phyloP scores from a whole-genome alignment of 495 filamentous ascomycete genomes.

The Cairneyella variabilis region DNA sequence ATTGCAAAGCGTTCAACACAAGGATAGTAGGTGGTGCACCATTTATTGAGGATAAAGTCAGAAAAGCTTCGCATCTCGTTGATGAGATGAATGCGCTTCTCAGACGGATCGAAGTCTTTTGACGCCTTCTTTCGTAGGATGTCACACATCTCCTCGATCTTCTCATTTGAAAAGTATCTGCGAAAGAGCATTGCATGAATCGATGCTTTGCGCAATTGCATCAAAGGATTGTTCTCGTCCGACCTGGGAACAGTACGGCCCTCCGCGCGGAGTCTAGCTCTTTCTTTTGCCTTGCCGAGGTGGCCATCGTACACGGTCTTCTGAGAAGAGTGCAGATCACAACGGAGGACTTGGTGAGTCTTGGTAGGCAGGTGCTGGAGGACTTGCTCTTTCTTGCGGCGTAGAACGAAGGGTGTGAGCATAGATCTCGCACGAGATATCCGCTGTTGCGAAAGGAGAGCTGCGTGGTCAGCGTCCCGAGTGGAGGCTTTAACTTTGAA shows the following conservation, averaged over 20 bases:
- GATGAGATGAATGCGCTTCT: conserved; percentile 54
- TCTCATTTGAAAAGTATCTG: conserved; percentile 67
- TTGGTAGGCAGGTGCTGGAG: conserved; percentile 83
- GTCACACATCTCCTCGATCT: conserved; percentile 73
- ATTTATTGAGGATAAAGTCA: conserved; percentile 79
- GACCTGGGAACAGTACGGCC: conserved; percentile 31
- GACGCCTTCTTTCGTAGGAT: conserved; percentile 63
- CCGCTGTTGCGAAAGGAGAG: conserved; percentile 78
- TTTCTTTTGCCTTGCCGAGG: conserved; percentile 33
- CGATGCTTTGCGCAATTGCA: conserved; percentile 86
- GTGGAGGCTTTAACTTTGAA: conserved; percentile 90
- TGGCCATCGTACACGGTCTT: conserved; percentile 63
- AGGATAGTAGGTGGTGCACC: conserved; percentile 58
- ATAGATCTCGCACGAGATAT: conserved; percentile 85
- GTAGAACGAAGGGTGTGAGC: conserved; percentile 90
- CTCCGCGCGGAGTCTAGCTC: conserved; percentile 29
- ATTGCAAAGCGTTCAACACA: conserved; percentile 69
- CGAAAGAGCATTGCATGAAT: conserved; percentile 90
- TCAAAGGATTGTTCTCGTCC: conserved; percentile 70
- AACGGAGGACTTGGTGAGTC: conserved; percentile 70
- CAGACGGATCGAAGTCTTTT: conserved; percentile 40
- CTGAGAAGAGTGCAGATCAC: conserved; percentile 68
- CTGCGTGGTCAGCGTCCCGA: conserved; percentile 65
- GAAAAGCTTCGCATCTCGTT: conserved; percentile 69
- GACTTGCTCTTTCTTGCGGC: conserved; percentile 93